Evolutionary conservation across 192 early-diverging fungal species (phyloP), one percentile per base, ranked within the genome.

Genomic region (Linderina pennispora): DNA sequence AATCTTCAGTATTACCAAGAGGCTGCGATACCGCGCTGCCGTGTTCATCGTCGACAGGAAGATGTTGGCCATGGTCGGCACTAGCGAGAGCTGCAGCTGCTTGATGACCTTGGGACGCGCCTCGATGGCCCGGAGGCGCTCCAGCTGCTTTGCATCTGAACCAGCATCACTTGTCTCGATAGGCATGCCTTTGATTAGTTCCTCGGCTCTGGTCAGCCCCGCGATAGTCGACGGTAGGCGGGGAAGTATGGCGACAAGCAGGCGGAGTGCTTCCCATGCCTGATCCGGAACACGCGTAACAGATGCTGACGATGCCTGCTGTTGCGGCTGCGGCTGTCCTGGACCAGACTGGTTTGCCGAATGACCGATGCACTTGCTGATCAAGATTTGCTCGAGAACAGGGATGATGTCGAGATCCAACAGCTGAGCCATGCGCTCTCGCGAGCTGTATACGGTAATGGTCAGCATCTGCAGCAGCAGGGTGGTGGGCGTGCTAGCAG

Each of bases 61-160:
- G 1, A 91, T 76, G 35, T 86, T 79, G 23, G 88, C 67, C 44
- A 90, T 36, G 11, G 86, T 65, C 6, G 90, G 90, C 7, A 90
- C 54, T 15, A 88, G 40, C n/a, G 59, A 36, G 17, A 50, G 23
- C 35, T 56, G 64, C 15, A 67, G 20, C 36, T 58, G 62, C 28
- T 65, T 32, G 10, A 48, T 51, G 2, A 48, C 32, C 0, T 11
- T 26, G 5, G 62, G 24, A 19, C 55, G 45, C 6, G 50, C 11
- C 20, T 53, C 23, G 9, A 47, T 39, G 0, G 50, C 46, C 15
- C 25, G 23, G 15, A 58, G 17, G 13, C 23, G 50, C 21, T 20
- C 26, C 2, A 43, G 21, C 35, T 48, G 36, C 2, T 15, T 11
- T 2, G 24, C 14, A 34, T 38, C 24, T n/a, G n/a, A n/a, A 18